Evolutionary conservation across 179 eudicot genomes (phyloP).

Genomic region (Patellifolia procumbens): DNA sequence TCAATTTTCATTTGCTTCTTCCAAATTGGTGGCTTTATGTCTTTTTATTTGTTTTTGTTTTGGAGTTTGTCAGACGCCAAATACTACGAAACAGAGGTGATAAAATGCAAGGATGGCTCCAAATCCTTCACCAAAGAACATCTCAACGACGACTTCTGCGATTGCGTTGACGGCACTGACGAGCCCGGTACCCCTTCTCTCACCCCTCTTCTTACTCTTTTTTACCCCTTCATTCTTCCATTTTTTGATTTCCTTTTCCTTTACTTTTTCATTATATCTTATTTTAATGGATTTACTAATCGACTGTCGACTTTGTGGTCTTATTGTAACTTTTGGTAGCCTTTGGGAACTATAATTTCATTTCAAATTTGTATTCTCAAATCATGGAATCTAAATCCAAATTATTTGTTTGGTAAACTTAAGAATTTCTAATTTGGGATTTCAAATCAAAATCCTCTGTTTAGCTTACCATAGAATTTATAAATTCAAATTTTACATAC

Average conservation of each 20-base stretch:
- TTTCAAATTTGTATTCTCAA: too few relatives aligned
- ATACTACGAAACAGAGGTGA: slow-evolving; percentile 50
- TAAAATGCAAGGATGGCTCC: slow-evolving; percentile 74
- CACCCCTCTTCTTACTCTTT: neutral
- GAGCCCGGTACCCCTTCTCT: slow-evolving; percentile 64
- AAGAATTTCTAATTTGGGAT: too few relatives aligned
- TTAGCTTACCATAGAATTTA: too few relatives aligned
- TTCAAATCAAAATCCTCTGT: too few relatives aligned
- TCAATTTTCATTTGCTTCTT: neutral
- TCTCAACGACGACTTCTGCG: slow-evolving; percentile 75
- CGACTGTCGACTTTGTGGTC: neutral
- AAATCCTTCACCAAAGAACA: slow-evolving; percentile 57
- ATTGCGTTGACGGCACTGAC: slow-evolving; percentile 80
- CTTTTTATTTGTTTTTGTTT: neutral
- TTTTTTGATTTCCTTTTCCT: neutral
- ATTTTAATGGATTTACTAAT: too few relatives aligned
- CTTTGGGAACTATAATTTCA: too few relatives aligned
- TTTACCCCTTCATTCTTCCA: neutral
- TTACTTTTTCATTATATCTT: too few relatives aligned
- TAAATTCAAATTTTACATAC: too few relatives aligned
- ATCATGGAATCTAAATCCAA: too few relatives aligned
- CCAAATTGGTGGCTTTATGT: neutral
- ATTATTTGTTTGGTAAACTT: too few relatives aligned
- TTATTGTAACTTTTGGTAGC: neutral
- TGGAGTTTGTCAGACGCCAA: slow-evolving; percentile 46